phyloP scores from a whole-genome alignment of 2,329 filamentous ascomycete species.

The Pseudopithomyces maydicus region DNA sequence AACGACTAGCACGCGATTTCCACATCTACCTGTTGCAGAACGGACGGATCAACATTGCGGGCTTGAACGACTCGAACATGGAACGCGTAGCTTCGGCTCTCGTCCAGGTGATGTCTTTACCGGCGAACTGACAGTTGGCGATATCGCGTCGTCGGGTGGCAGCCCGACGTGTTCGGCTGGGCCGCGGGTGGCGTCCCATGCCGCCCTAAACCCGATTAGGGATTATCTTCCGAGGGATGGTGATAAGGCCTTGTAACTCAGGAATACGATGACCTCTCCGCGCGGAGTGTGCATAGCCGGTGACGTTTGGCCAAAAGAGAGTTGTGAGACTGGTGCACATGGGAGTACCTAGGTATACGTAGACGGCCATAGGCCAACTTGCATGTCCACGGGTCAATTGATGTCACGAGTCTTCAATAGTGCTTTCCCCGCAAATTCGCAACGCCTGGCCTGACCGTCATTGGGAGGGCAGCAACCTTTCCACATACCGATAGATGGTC shows the following conservation, averaged over 20 bases:
- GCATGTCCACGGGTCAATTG: too few relatives aligned
- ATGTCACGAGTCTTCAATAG: too few relatives aligned
- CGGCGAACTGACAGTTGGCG: neutral
- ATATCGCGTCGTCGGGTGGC: neutral
- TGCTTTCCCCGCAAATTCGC: neutral
- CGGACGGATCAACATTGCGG: slow-evolving; percentile 32
- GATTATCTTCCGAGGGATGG: neutral
- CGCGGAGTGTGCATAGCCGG: neutral
- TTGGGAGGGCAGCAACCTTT: too few relatives aligned
- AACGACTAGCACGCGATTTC: slow-evolving; percentile 16
- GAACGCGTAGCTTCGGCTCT: slow-evolving; percentile 24
- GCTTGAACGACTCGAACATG: slow-evolving; percentile 24
- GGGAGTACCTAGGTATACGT: too few relatives aligned
- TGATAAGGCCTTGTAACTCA: neutral
- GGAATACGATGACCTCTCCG: neutral
- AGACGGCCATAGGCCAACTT: too few relatives aligned
- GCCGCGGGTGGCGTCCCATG: too few relatives aligned
- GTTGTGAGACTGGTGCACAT: neutral
- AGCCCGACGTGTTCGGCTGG: too few relatives aligned
- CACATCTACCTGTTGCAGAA: slow-evolving; percentile 30
- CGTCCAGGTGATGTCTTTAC: slow-evolving; percentile 13
- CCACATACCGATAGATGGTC: neutral
- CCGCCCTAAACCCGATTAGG: neutral
- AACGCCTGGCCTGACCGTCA: neutral
- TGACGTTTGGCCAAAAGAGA: neutral